Evolutionary conservation across 2,329 filamentous ascomycete genomes (phyloP).

Genomic region (Talaromyces sp.): DNA sequence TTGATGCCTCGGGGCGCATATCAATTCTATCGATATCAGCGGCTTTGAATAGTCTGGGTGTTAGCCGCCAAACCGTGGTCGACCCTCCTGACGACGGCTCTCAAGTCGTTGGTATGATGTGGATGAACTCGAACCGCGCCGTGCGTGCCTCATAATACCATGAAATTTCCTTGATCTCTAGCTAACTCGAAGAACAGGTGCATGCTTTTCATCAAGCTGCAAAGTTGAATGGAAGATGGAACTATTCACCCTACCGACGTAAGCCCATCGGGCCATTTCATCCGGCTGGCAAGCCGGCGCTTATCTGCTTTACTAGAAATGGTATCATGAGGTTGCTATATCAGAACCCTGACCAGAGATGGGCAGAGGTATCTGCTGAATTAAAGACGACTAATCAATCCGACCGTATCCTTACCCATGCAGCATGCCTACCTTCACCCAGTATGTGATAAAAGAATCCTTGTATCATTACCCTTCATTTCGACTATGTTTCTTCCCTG

Average conservation of each 20-base stretch:
- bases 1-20: slow-evolving; percentile 76
- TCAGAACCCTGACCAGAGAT: slow-evolving; percentile 68
- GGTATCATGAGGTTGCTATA: slow-evolving; percentile 74
- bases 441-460: slow-evolving; percentile 46
- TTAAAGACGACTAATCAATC: slow-evolving; percentile 69
- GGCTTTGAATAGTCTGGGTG: slow-evolving; percentile 68
- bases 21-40: slow-evolving; percentile 69
- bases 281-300: slow-evolving; percentile 62
- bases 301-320: slow-evolving; percentile 72
- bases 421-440: slow-evolving; percentile 70
- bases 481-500: not conserved
- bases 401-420: slow-evolving; percentile 76
- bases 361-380: slow-evolving; percentile 70
- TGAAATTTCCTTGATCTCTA: not conserved
- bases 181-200: slow-evolving; percentile 28
- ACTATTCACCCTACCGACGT: slow-evolving; percentile 64
- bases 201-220: slow-evolving; percentile 57
- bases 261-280: slow-evolving; percentile 70
- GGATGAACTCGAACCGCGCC: slow-evolving; percentile 64
- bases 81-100: slow-evolving; percentile 72
- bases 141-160: slow-evolving; percentile 24
- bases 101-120: slow-evolving; percentile 78
- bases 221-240: slow-evolving; percentile 63
- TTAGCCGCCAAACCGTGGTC: slow-evolving; percentile 60
- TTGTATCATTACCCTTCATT: not conserved